Evolutionary conservation across 2,329 filamentous ascomycete species (phyloP).

Genomic region (Fonsecaea monophora): DNA sequence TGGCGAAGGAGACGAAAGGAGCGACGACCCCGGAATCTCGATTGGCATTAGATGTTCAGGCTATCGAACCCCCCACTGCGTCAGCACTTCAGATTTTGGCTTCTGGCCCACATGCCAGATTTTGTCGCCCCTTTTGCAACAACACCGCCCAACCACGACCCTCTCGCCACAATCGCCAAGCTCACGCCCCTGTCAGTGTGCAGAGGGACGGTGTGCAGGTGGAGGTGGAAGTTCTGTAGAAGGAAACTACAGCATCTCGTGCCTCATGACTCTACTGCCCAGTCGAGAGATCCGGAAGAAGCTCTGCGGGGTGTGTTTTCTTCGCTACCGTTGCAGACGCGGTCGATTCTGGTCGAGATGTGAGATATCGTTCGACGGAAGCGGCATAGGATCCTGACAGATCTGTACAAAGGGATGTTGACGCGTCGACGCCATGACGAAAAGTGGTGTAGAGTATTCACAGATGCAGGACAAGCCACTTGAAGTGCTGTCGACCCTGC

Average conservation of each 20-base stretch:
- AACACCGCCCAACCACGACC: constrained; percentile 38
- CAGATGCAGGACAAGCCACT: constrained; percentile 23
- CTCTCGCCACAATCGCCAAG: constrained; percentile 37
- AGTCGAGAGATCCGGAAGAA: no score
- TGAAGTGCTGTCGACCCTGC: no score
- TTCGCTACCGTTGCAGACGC: constrained; percentile 59
- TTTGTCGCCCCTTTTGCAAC: constrained; percentile 20
- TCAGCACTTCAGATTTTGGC: no score
- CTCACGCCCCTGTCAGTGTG: constrained; percentile 33
- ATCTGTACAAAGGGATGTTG: constrained; percentile 61
- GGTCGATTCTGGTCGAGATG: constrained; percentile 46
- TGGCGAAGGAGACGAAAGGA: no score
- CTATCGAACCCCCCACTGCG: no score
- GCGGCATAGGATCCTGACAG: constrained; percentile 62
- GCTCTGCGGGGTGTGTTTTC: no score
- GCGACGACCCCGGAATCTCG: no score
- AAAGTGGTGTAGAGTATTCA: constrained; percentile 21
- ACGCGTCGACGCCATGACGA: constrained; percentile 42
- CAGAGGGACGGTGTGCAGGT: constrained; percentile 26
- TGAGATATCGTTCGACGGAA: constrained; percentile 47
- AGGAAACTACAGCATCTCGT: no score
- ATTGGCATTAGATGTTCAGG: no score
- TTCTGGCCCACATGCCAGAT: no score
- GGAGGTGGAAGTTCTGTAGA: constrained; percentile 43
- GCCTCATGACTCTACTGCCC: no score